Conservation (phyloP, 306 rosid species). For the Arachis stenosperma region DNA sequence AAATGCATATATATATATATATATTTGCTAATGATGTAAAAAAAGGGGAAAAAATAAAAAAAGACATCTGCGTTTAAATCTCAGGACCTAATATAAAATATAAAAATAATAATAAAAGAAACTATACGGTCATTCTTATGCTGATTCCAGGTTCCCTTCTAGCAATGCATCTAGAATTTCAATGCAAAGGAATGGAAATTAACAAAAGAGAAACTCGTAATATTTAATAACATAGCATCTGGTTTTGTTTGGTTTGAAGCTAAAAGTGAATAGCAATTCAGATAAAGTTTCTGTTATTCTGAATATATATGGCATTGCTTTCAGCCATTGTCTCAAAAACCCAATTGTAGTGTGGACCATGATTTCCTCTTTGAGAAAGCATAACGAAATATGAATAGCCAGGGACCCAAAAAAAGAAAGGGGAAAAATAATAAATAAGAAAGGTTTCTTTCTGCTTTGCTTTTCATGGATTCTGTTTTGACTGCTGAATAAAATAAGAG, state of each 20-base stretch:
- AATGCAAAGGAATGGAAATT: not conserved
- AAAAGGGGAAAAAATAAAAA: not conserved
- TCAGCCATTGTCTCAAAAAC: not conserved
- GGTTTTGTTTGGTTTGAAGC: not conserved
- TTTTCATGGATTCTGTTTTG: conserved; percentile 17
- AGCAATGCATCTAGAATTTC: conserved; percentile 26
- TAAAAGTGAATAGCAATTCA: not conserved
- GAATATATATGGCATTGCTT: not conserved
- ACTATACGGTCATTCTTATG: conserved; percentile 7
- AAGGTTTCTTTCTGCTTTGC: not conserved
- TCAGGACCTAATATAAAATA: conserved; percentile 40
- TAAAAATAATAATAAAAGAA: too few relatives aligned
- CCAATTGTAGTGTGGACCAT: conserved; percentile 28
- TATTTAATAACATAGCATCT: too few relatives aligned
- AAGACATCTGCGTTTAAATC: not conserved
- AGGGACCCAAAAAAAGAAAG: not conserved
- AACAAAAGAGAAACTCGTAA: not conserved
- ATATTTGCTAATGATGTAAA: too few relatives aligned
- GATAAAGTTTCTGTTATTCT: not conserved
- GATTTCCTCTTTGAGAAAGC: conserved; percentile 37
- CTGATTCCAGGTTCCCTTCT: conserved; percentile 8
- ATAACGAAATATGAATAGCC: not conserved
- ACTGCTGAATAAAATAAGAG: conserved; percentile 12
- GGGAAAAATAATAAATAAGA: not conserved
- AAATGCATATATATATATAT: not conserved